A percentile compares a stretch with the other conserved stretches of the same genome.
phyloP scores from a whole-genome alignment of 257 asterid species.

The Nicotiana paniculata region DNA sequence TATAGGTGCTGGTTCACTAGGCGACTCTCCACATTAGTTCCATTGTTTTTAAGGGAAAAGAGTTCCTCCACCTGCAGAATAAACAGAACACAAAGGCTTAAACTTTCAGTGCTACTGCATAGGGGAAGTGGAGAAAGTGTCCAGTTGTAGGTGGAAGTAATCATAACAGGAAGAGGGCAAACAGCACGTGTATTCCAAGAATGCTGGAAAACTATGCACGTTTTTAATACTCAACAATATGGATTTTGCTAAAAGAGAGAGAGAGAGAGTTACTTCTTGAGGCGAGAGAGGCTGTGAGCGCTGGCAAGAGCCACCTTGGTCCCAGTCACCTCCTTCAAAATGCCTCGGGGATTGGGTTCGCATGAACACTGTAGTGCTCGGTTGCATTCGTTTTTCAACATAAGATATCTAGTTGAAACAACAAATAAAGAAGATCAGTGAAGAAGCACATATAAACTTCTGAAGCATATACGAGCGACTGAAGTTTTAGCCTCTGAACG shows the following conservation, averaged over 20 bases:
- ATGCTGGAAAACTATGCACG: too few species aligned
- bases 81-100: background rate
- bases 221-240: too few species aligned
- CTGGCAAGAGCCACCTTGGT: conserved; percentile 88
- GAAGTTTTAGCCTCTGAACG: background rate
- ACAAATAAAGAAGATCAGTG: background rate
- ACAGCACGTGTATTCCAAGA: background rate
- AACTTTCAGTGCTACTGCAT: background rate
- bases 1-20: conserved; percentile 69
- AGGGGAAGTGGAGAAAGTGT: background rate
- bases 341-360: conserved; percentile 92
- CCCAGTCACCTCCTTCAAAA: conserved; percentile 98
- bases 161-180: background rate
- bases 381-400: conserved; percentile 43
- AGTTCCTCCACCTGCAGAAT: conserved; percentile 60
- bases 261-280: conserved; percentile 50
- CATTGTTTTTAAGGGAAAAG: conserved; percentile 52
- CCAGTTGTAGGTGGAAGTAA: background rate
- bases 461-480: background rate
- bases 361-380: conserved; percentile 47
- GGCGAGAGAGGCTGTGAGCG: conserved; percentile 55
- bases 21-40: conserved; percentile 84
- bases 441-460: background rate
- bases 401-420: conserved; percentile 38
- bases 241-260: too few species aligned